phyloP scores from a whole-genome alignment of 2,329 filamentous ascomycete genomes.

The Fusarium subtropicale region DNA sequence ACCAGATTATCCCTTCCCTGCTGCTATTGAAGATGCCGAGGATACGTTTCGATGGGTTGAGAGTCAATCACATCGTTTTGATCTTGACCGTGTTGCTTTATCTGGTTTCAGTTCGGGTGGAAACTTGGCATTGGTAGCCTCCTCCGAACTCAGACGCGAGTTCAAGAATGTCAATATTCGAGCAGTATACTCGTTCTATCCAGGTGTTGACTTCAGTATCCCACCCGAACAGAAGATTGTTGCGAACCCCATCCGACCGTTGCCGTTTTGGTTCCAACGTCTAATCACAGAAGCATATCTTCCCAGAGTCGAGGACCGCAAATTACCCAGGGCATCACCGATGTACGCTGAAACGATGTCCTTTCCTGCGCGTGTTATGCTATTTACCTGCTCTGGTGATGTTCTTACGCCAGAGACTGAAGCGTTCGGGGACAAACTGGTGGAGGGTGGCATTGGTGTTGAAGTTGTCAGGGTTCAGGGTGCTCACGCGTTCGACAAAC shows the following conservation, averaged over 20 bases:
- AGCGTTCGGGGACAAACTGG: conserved; percentile 46
- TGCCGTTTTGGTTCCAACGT: conserved; percentile 11
- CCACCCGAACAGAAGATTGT: conserved; percentile 47
- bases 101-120: conserved; percentile 62
- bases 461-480: conserved; percentile 29
- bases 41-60: conserved; percentile 52
- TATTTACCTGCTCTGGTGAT: conserved; percentile 54
- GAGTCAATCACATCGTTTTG: conserved; percentile 46
- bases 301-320: conserved; percentile 42
- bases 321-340: conserved; percentile 52
- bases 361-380: conserved; percentile 28
- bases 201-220: conserved; percentile 50
- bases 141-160: conserved; percentile 44
- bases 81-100: conserved; percentile 54
- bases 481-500: conserved; percentile 44
- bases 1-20: conserved; percentile 56
- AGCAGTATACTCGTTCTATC: conserved; percentile 62
- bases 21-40: conserved; percentile 48
- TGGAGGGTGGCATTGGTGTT: conserved; percentile 4
- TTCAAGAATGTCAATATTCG: conserved; percentile 56
- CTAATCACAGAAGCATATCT: conserved; percentile 53
- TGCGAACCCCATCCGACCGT: conserved; percentile 37
- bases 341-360: conserved; percentile 42
- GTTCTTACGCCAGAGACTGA: conserved; percentile 52
- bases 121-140: conserved; percentile 55